Conservation (phyloP, 2,329 filamentous ascomycete genomes). For the Colletotrichum sp. region DNA sequence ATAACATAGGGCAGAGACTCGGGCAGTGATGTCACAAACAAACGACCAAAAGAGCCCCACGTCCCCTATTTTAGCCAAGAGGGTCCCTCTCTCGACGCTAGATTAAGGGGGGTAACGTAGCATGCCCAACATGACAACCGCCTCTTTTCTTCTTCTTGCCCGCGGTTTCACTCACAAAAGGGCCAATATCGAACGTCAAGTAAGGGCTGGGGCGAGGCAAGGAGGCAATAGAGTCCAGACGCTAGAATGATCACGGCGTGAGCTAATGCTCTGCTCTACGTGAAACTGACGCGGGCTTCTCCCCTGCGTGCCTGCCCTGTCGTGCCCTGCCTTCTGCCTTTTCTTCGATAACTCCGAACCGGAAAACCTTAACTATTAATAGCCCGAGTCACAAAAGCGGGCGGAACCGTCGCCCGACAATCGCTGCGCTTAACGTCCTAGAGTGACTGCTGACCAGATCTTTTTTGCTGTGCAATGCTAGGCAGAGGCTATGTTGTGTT, state of each 20-base stretch:
- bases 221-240: not conserved
- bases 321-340: not conserved
- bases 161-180: not conserved
- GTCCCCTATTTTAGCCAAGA: conserved; percentile 4
- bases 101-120: conserved; percentile 7
- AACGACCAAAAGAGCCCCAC: not conserved
- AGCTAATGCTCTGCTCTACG: not conserved
- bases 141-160: not conserved
- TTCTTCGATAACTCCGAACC: not conserved
- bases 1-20: not conserved
- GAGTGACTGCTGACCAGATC: not conserved
- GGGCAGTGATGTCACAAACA: conserved; percentile 8
- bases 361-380: conserved; percentile 6
- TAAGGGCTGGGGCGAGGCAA: not conserved
- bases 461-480: not conserved
- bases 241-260: not conserved
- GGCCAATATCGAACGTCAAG: not conserved
- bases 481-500: not conserved
- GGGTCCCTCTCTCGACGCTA: not conserved
- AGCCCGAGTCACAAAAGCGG: not conserved
- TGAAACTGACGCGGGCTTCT: not conserved
- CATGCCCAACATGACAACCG: not conserved
- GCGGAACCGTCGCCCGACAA: not conserved
- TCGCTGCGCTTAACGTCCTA: not conserved
- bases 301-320: not conserved